Conservation (phyloP, 768 basidiomycete genomes). For the Tephrocybe sp. region DNA sequence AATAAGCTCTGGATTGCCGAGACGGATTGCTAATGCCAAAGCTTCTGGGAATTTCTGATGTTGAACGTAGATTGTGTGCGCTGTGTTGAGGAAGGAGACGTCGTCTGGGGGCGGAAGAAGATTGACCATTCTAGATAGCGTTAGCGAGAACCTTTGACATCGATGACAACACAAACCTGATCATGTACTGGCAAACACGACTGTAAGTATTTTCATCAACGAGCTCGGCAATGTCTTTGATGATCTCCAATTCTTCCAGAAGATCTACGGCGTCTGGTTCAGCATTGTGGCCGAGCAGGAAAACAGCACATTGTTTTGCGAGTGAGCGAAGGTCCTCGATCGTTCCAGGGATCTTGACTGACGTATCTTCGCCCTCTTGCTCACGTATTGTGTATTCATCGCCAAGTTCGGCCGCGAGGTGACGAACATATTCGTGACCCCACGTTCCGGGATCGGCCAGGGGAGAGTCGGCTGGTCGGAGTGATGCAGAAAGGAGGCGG, state of each 20-base stretch:
- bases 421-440: conserved; percentile 99
- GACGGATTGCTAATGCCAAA: conserved; percentile 77
- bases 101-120: conserved; percentile 94
- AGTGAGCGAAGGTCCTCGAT: conserved; percentile 74
- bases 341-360: conserved; percentile 48
- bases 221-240: conserved; percentile 69
- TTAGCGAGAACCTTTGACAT: neutral
- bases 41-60: conserved; percentile 91
- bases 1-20: conserved; percentile 78
- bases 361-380: conserved; percentile 36
- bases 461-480: conserved; percentile 61
- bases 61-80: conserved; percentile 85
- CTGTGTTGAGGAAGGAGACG: conserved; percentile 80
- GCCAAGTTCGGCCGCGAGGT: conserved; percentile 93
- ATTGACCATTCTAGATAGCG: conserved; percentile 66
- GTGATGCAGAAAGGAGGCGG: conserved; percentile 76
- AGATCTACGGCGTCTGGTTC: conserved; percentile 98
- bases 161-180: conserved; percentile 57
- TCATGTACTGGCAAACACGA: conserved; percentile 95
- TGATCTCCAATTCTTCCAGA: conserved; percentile 89
- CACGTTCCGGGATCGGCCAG: conserved; percentile 91
- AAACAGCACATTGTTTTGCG: conserved; percentile 81
- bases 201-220: conserved; percentile 86
- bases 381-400: conserved; percentile 84
- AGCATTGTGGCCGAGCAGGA: conserved; percentile 90